phyloP scores from a whole-genome alignment of 2,329 filamentous ascomycete species.

The Talaromyces atroroseus region DNA sequence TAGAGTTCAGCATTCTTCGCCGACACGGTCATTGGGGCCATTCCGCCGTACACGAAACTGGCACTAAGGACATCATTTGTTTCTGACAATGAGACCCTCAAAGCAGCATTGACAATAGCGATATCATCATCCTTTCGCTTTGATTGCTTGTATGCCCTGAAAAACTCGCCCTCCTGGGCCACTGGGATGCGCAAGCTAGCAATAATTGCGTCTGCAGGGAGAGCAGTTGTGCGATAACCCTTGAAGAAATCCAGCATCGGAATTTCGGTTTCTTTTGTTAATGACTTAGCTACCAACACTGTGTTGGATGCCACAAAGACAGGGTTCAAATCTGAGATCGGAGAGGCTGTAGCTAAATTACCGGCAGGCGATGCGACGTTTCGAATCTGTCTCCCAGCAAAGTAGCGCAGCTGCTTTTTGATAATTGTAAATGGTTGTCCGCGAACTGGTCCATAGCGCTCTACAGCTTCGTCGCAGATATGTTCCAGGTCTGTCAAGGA shows the following conservation, averaged over 20 bases:
- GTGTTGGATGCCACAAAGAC: conserved; percentile 85
- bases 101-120: conserved; percentile 86
- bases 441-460: conserved; percentile 65
- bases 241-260: conserved; percentile 91
- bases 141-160: conserved; percentile 89
- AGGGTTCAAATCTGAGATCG: conserved; percentile 93
- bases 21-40: conserved; percentile 86
- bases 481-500: conserved; percentile 84
- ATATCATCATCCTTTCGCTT: conserved; percentile 98
- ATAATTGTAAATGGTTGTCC: conserved; percentile 86
- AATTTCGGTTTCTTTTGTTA: conserved; percentile 70
- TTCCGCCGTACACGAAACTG: conserved; percentile 85
- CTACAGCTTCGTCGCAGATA: conserved; percentile 72
- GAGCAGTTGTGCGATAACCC: conserved; percentile 78
- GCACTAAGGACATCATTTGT: conserved; percentile 65
- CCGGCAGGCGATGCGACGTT: conserved; percentile 97
- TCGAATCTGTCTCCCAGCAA: conserved; percentile 89
- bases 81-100: conserved; percentile 67
- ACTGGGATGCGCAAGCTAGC: conserved; percentile 80
- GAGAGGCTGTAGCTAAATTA: conserved; percentile 88
- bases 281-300: conserved; percentile 71
- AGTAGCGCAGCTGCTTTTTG: conserved; percentile 88
- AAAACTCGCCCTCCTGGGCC: conserved; percentile 71
- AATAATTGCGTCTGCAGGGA: conserved; percentile 77
- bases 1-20: conserved; percentile 73